Evolutionary conservation across 2,329 filamentous ascomycete species (phyloP), one percentile per base, ranked within the genome.

Genomic region (Calonectria hawksworthii): DNA sequence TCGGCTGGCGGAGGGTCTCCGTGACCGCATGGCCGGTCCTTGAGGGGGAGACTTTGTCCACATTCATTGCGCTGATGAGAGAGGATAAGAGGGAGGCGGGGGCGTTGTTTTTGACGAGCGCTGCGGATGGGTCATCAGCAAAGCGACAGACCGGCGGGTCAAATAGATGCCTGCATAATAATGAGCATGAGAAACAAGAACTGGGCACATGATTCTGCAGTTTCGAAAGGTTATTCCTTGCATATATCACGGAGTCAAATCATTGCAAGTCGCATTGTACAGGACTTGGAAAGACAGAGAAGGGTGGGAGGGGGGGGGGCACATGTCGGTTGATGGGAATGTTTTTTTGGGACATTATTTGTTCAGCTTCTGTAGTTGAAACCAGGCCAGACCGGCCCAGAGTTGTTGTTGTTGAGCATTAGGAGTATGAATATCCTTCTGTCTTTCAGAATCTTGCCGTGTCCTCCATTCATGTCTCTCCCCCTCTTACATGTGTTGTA

Each of bases 161-260:
- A 50, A 70, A 70, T 79, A 73, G 75, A 78, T 74, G 73, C 73
- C 63, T 76, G 71, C 78, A 80, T 70, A 66, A 61, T 79, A 78
- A 80, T 76, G 73, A 74, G 77, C 75, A 81, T 75, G 75, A 72
- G 63, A 70, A 63, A 74, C 61, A 41, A 69, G 54, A 65, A 61
- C 61, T 52, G 26, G 51, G 30, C 51, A 44, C 36, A 41, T 70
- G n/a, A 56, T 59, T 67, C 34, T 64, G 23, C 59, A 41, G 32
- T 47, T 74, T 51, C 38, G 52, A 54, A 56, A 18, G 41, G 50
- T 61, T 70, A 41, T 72, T 66, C 11, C 47, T 66, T 70, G 73
- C 65, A 72, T 69, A 59, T 70, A 59, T 70, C 50, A 77, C 68
- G 66, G 54, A 68, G 74, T 56, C 26, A 63, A 64, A n/a, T 52